Base-by-base conservation (phyloP, 495 filamentous ascomycete species). In the Pseudotulostoma volvatum region DNA sequence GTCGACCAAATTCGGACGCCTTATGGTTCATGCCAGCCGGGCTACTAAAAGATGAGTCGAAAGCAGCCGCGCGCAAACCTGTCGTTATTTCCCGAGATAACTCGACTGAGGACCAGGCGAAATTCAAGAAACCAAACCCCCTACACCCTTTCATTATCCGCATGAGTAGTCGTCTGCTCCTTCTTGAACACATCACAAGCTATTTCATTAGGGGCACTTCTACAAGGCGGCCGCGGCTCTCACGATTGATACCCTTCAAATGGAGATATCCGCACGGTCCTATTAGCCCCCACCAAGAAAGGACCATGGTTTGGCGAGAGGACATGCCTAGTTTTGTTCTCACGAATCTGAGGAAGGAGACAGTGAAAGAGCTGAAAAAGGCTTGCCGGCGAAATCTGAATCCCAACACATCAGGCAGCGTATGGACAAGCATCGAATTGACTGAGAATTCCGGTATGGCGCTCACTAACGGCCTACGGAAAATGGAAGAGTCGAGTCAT, bases 251-350 rank as follows among this genome's bases (percentile, higher is more conserved):
- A 21, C 57, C 63, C 4, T 44, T 51, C 38, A 50, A 59, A 36
- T 66, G 57, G 59, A 58, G 53, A 40, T 31, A 59, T 38, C 58
- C 58, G 33, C 16, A 49, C 3, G 55, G 54, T 0, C 51, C 61
- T 20, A 31, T 58, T 25, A 53, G 43, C 8, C 3, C 40, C 7
- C 33, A 39, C 1, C 50, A 63, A 8, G 40, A 57, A 11, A 41
- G 44, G 8, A 40, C 53, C 3, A 23, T 71, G 9, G 48, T 69
- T 2, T 88, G 79, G 79, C 70, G 77, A 11, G 30, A 60, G 23
- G 78, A 87, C 46, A 84, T 85, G 76, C 65, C 68, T n/a, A 51
- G 54, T 0, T 70, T 77, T 33, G 41, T 84, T 2, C 55, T 79
- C 0, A 52, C 58, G 4, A 38, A 66, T 20, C 63, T 81, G 61